Evolutionary conservation across 441 rosid species (phyloP).

Genomic region (Croton setiger): DNA sequence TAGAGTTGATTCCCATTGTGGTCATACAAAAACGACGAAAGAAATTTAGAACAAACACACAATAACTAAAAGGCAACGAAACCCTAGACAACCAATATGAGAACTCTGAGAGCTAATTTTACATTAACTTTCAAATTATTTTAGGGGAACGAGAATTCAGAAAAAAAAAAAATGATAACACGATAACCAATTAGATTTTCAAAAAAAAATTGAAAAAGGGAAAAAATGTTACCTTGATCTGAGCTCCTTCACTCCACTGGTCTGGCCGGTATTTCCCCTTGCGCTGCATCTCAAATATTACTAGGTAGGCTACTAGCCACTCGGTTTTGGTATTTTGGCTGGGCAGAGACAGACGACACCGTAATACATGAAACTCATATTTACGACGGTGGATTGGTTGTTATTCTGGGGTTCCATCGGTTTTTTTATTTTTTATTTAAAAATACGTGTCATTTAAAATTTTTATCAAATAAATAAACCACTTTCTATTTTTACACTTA

Average conservation of each 20-base stretch:
- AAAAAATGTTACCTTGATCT: background rate
- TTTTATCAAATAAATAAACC: too few relatives aligned
- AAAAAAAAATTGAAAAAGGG: background rate
- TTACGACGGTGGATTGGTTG: too few relatives aligned
- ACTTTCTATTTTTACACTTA: too few relatives aligned
- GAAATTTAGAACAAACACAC: background rate
- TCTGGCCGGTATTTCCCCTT: background rate
- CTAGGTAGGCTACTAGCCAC: too few relatives aligned
- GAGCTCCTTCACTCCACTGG: background rate
- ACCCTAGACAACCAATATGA: background rate
- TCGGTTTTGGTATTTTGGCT: too few relatives aligned
- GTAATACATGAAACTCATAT: too few relatives aligned
- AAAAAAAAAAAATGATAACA: background rate
- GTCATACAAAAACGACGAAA: background rate
- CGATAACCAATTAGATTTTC: background rate
- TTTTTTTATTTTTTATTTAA: too few relatives aligned
- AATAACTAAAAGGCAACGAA: background rate
- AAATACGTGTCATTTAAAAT: too few relatives aligned
- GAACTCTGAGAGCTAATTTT: background rate
- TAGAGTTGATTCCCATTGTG: background rate
- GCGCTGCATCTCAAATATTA: background rate
- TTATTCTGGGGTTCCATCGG: too few relatives aligned
- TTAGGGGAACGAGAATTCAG: background rate
- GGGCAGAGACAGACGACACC: too few relatives aligned
- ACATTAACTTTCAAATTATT: background rate